These are phyloP conservation scores for Musa itinerans DNA, from an alignment of 176 grass and related monocot genomes.

Conservation along the genomic window DNA sequence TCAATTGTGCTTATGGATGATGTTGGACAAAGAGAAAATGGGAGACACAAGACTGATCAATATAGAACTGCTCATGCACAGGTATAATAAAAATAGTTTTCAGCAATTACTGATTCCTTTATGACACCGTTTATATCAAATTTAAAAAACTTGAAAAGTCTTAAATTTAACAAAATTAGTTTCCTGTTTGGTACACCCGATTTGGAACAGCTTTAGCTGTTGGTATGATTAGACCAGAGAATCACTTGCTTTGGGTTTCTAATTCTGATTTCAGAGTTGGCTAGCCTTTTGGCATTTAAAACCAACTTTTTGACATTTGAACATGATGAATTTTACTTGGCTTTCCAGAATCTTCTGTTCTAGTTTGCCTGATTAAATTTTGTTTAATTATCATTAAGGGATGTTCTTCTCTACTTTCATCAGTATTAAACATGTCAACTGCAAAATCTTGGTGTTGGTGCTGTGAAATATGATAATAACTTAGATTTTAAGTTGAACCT, in stretches of 20 bases:
- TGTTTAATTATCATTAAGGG: too few species aligned
- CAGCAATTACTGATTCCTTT: background rate
- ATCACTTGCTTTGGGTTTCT: too few species aligned
- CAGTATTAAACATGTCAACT: background rate
- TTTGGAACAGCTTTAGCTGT: too few species aligned
- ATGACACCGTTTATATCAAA: background rate
- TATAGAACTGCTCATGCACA: constrained; percentile 11
- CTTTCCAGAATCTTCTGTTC: too few species aligned
- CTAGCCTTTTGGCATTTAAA: too few species aligned
- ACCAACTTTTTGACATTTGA: too few species aligned
- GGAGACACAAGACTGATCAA: constrained; percentile 23
- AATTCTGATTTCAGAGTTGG: too few species aligned
- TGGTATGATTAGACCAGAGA: too few species aligned
- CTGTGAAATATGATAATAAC: background rate
- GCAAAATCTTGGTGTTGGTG: background rate
- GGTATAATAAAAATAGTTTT: background rate
- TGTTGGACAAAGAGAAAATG: constrained; percentile 10
- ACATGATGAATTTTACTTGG: too few species aligned
- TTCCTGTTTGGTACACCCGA: too few species aligned
- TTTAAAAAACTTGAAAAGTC: background rate
- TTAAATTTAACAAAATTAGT: too few species aligned
- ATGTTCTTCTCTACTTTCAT: background rate
- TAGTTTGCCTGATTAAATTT: too few species aligned
- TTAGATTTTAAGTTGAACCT: background rate
- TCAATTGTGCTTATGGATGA: constrained; percentile 10